Evolutionary conservation across 2,329 filamentous ascomycete species (phyloP).

Genomic region (Alternaria postmessia): DNA sequence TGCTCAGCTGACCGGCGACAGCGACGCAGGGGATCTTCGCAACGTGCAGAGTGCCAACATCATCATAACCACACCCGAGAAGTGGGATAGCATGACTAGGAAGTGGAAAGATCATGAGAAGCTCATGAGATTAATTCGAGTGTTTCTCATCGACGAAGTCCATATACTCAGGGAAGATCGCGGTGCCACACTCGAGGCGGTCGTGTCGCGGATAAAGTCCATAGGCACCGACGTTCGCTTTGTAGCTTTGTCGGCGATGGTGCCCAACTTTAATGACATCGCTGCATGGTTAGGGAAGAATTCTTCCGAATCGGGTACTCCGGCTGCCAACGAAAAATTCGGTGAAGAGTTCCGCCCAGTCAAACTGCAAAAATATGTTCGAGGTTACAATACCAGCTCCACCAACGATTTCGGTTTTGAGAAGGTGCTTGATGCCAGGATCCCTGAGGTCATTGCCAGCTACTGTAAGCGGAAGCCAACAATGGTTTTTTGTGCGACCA

Average conservation of each 20-base stretch:
- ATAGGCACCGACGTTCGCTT: constrained; percentile 79
- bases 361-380: constrained; percentile 76
- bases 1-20: constrained; percentile 84
- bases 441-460: constrained; percentile 71
- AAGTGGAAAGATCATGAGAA: constrained; percentile 84
- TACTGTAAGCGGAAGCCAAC: constrained; percentile 77
- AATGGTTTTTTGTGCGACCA: constrained; percentile 83
- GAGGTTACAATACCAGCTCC: constrained; percentile 68
- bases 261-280: constrained; percentile 83
- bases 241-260: constrained; percentile 81
- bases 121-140: constrained; percentile 75
- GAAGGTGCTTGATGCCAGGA: constrained; percentile 69
- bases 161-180: constrained; percentile 83
- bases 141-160: constrained; percentile 88
- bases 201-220: constrained; percentile 88
- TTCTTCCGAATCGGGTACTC: constrained; percentile 64
- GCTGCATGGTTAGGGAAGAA: constrained; percentile 79
- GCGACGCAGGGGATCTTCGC: constrained; percentile 70
- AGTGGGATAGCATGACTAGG: constrained; percentile 88
- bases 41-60: constrained; percentile 78
- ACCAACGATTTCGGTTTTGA: constrained; percentile 82
- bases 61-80: constrained; percentile 88
- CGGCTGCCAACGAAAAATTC: constrained; percentile 74
- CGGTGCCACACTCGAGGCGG: constrained; percentile 81
- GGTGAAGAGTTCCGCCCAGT: constrained; percentile 84